Base-by-base conservation (phyloP, 2,329 filamentous ascomycete genomes). In the Nemania sp. region DNA sequence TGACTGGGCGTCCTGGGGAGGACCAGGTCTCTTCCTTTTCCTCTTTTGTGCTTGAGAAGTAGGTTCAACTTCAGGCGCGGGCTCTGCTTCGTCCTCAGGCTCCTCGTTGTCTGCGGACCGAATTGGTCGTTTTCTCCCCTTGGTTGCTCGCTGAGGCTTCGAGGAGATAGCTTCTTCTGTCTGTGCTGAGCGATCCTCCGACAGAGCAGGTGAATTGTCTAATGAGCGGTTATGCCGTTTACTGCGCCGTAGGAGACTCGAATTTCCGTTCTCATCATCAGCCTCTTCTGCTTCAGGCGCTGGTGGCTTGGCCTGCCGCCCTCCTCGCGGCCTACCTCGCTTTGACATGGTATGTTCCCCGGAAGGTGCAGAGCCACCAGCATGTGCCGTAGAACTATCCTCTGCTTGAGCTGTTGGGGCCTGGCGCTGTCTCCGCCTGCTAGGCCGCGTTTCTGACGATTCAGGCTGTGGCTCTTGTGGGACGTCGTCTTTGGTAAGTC, bases 201-300 rank as follows among this genome's bases (percentile, higher is more conserved):
- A 18, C 2, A 26, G 1, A 45, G 27, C 13, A n/a, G 35, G n/a
- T n/a, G 26, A 5, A 6, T 67, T 53, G 10, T 66, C 53, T 20
- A 55, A 64, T 5, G 70, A 69, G 20, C 64, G 68, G 15, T 71
- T 69, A 64, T 70, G 45, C 55, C 73, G 73, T 56, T 69, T 70
- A 63, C 74, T 76, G 2, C 74, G 66, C 55, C 74, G 69, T 27
- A 75, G 72, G 38, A 76, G 59, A 20, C 73, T 77, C 2, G 75
- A 74, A 35, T 75, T 63, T 3, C 61, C 76, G 26, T 76, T 73
- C 62, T 77, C 76, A 35, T 77, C 75, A 35, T 77, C 77, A 20
- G 76, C 75, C 52, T 78, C 75, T 24, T 76, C 76, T 49, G 70
- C 75, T 64, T 71, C 73, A 1, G 59, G 62, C 62, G 72, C 72